Evolutionary conservation across 2,329 filamentous ascomycete genomes (phyloP).

Genomic region (Pseudogymnoascus sp.): DNA sequence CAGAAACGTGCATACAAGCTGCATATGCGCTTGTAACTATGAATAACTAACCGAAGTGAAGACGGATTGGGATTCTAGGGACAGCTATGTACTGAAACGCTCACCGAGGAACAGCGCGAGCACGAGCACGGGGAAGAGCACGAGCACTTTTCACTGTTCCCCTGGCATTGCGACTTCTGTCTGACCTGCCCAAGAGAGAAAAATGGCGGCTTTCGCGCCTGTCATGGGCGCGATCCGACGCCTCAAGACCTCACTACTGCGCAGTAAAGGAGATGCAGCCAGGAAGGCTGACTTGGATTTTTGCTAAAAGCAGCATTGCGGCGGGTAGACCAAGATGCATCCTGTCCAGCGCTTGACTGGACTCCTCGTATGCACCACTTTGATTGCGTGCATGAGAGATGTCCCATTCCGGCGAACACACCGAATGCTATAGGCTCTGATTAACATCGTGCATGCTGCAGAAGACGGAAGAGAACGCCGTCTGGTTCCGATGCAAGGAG

Average conservation of each 20-base stretch:
- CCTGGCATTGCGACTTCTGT: not conserved
- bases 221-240: not conserved
- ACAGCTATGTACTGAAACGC: not conserved
- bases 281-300: not conserved
- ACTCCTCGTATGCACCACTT: slow-evolving; percentile 1
- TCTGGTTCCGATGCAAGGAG: slow-evolving; percentile 5
- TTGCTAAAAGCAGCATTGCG: slow-evolving; percentile 6
- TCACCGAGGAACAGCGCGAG: not conserved
- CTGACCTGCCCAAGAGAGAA: not conserved
- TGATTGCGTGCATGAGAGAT: slow-evolving; percentile 7
- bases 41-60: not conserved
- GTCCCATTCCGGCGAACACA: not conserved
- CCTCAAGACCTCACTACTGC: not conserved
- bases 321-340: slow-evolving; percentile 2
- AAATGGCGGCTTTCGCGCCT: slow-evolving; percentile 1
- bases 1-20: slow-evolving; percentile 1
- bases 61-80: not conserved
- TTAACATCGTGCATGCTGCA: not conserved
- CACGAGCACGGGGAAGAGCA: not conserved
- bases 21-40: slow-evolving; percentile 5
- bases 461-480: slow-evolving; percentile 8
- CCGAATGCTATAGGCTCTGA: not conserved
- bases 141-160: not conserved
- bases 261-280: not conserved
- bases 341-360: slow-evolving; percentile 6